Evolutionary conservation across 176 grass and related monocot genomes (phyloP).

Genomic region (Avena sativa): DNA sequence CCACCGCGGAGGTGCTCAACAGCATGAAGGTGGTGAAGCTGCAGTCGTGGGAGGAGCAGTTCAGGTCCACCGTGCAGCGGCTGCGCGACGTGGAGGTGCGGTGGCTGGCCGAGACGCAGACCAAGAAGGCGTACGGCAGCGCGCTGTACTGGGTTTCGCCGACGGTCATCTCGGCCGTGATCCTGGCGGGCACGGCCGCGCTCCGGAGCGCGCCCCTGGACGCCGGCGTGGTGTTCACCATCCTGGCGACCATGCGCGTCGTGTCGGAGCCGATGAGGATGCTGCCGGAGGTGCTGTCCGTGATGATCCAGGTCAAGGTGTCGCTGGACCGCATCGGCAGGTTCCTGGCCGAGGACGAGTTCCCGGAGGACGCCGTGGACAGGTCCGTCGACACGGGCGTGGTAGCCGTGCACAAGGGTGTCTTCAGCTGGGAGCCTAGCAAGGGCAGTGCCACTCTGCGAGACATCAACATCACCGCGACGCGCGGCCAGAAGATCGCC

Average conservation of each 20-base stretch:
- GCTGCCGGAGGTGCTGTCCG: conserved; percentile 78
- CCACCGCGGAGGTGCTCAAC: conserved; percentile 74
- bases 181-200: conserved; percentile 62
- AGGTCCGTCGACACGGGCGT: conserved; percentile 4
- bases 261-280: conserved; percentile 77
- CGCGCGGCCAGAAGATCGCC: conserved; percentile 58
- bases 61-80: conserved; percentile 43
- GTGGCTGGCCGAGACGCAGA: conserved; percentile 74
- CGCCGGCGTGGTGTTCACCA: conserved; percentile 78
- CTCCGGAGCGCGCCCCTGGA: conserved; percentile 56
- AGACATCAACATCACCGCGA: conserved; percentile 48
- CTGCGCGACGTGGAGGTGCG: conserved; percentile 71
- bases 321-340: conserved; percentile 68
- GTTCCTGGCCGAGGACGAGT: conserved; percentile 80
- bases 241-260: conserved; percentile 78
- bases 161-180: conserved; percentile 66
- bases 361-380: conserved; percentile 59
- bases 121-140: conserved; percentile 79
- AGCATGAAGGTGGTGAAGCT: conserved; percentile 90
- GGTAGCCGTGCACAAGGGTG: conserved; percentile 42
- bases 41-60: conserved; percentile 75
- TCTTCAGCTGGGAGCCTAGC: conserved; percentile 71
- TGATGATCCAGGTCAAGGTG: conserved; percentile 91
- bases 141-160: conserved; percentile 81
- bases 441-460: conserved; percentile 52